Evolutionary conservation across 352 stramenopile species (phyloP), one percentile per base, ranked within the genome.

Genomic region (Pythium insidiosum): DNA sequence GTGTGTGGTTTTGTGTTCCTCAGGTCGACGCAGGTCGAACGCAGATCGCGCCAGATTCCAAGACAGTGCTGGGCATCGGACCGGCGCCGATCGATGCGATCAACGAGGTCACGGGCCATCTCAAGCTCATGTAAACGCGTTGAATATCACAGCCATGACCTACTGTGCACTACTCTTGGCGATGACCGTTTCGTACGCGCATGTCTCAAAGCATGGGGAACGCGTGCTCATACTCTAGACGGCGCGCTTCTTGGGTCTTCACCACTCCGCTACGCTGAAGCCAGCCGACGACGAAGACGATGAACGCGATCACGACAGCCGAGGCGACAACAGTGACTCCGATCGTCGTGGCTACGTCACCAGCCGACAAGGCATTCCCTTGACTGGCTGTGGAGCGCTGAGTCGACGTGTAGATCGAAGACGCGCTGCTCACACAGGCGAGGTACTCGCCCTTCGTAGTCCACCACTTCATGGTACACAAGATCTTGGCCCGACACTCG

Each of bases 21-120:
- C 43, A 88, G 78, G 43, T 86, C 44, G 81, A 94, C 25, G 81
- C 81, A 20, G 81, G 81, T 0, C 71, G 81, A 24, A 94, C 81
- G 43, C 81, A 94, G 62, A 94, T 94, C 56, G 81, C 81, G 6
- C 76, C 78, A 0, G 71, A 90, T 19, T 82, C 61, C 25, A 94
- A 94, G 72, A 94, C 81, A 5, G 81, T 94, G 33, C 37, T 94
- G 34, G 71, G 67, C 37, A 90, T 94, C 43, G 81, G 81, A 0
- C 81, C 81, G 1, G 81, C 81, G 3, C 66, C 81, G 13, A 56
- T 89, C 20, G 62, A 73, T 20, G 72, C 54, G 22, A 71, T 93
- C 46, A 68, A 93, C 48, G 65, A 68, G 26, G 58, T 93, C 46
- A 89, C 75, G 3, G 72, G 72, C 23, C 81, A 89, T 55, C 74